Conservation (phyloP, 1,284 basidiomycete species). For the Volvariella volvacea region DNA sequence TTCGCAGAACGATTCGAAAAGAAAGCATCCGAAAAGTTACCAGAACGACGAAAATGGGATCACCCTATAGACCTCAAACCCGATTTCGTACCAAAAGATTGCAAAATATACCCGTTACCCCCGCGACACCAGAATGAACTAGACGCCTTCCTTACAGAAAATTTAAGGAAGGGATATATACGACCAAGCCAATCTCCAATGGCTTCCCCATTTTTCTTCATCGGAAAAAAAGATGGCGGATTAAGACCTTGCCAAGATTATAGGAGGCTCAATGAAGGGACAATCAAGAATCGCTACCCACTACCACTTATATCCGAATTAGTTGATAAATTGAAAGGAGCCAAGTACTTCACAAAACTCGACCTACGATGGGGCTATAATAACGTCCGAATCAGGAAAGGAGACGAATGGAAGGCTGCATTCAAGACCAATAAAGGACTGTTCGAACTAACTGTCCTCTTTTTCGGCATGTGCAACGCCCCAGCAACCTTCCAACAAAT, state of each 20-base stretch:
- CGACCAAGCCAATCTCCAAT: conserved; percentile 20
- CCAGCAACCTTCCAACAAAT: conserved; percentile 11
- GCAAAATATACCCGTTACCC: background rate
- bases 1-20: too few species aligned
- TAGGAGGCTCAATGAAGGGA: conserved; percentile 25
- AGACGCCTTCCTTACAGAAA: conserved; percentile 24
- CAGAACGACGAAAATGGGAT: conserved; percentile 13
- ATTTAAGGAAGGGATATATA: conserved; percentile 19
- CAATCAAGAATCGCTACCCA: conserved; percentile 26
- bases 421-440: conserved; percentile 26
- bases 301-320: conserved; percentile 26
- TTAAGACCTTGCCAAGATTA: conserved; percentile 27
- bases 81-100: conserved; percentile 8
- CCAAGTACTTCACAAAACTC: conserved; percentile 10
- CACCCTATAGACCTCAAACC: conserved; percentile 18
- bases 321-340: conserved; percentile 1
- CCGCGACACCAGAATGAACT: conserved; percentile 12
- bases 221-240: conserved; percentile 30
- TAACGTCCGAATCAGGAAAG: conserved; percentile 21
- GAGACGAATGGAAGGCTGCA: conserved; percentile 29
- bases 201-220: conserved; percentile 32
- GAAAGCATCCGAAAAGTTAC: conserved; percentile 11
- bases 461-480: conserved; percentile 25
- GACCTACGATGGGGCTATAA: conserved; percentile 15
- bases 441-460: conserved; percentile 31